Evolutionary conservation across 1,284 basidiomycete genomes (phyloP).

Genomic region (Amylostereum chailletii): DNA sequence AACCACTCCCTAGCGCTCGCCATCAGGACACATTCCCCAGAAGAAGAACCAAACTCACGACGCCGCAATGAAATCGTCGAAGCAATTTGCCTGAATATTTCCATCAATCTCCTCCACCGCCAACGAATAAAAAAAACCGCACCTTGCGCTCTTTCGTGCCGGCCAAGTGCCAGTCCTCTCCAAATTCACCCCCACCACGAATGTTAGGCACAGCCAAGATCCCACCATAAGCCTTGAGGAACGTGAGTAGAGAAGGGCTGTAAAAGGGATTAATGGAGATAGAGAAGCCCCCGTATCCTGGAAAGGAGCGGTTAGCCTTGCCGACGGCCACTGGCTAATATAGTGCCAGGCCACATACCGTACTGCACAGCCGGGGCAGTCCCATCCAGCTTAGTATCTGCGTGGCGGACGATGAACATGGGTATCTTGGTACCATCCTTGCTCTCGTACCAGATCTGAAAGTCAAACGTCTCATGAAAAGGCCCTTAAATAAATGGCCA

Average conservation of each 20-base stretch:
- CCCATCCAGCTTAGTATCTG: slow-evolving; percentile 64
- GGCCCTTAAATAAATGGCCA: neutral
- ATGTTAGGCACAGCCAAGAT: slow-evolving; percentile 72
- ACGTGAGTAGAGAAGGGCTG: slow-evolving; percentile 66
- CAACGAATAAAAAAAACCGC: slow-evolving; percentile 3
- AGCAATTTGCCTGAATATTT: slow-evolving; percentile 53
- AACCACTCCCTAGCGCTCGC: slow-evolving; percentile 48
- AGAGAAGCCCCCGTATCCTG: slow-evolving; percentile 74
- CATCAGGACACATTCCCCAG: neutral
- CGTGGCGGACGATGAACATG: slow-evolving; percentile 82
- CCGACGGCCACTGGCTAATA: neutral
- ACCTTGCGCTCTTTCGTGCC: slow-evolving; percentile 68
- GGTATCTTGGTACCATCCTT: slow-evolving; percentile 80
- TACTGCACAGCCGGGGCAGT: slow-evolving; percentile 77
- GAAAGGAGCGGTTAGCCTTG: neutral
- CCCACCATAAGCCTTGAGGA: slow-evolving; percentile 67
- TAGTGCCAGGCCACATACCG: slow-evolving; percentile 27
- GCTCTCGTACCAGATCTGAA: slow-evolving; percentile 64
- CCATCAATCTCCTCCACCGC: no score
- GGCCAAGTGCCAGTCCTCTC: slow-evolving; percentile 74
- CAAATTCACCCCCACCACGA: slow-evolving; percentile 80
- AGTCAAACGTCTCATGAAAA: neutral
- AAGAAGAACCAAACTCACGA: slow-evolving; percentile 36
- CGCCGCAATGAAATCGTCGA: slow-evolving; percentile 77
- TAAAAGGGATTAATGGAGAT: slow-evolving; percentile 70